These are phyloP conservation scores for Kwoniella europaea DNA, from an alignment of 768 basidiomycete species.

Conservation along the genomic window DNA sequence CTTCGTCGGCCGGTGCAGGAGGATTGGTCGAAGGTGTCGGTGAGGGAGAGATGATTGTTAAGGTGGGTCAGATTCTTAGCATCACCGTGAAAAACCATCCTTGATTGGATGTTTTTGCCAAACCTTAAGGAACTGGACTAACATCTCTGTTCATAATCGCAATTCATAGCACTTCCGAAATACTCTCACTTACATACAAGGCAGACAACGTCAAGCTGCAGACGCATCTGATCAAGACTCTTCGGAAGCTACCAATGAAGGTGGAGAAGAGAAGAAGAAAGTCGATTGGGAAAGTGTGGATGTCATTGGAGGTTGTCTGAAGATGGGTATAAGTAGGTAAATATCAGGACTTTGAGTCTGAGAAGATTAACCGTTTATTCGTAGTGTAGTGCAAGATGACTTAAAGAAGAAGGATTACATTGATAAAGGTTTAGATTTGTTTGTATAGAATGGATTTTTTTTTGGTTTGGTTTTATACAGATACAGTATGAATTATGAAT, in stretches of 20 bases:
- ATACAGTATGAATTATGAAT: background rate
- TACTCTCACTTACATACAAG: conserved; percentile 79
- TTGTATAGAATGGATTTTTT: background rate
- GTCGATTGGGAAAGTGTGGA: conserved; percentile 84
- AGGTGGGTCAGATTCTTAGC: conserved; percentile 34
- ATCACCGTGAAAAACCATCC: too few relatives aligned
- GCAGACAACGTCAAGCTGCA: conserved; percentile 65
- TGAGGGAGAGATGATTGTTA: conserved; percentile 84
- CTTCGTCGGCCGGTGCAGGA: conserved; percentile 61
- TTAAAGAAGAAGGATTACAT: background rate
- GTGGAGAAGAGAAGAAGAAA: conserved; percentile 53
- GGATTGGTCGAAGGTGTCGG: conserved; percentile 91
- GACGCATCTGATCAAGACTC: conserved; percentile 23
- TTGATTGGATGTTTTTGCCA: too few relatives aligned
- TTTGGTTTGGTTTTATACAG: too few relatives aligned
- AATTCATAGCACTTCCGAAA: conserved; percentile 82
- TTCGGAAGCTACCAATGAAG: conserved; percentile 8
- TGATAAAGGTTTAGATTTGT: background rate
- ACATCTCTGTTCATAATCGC: background rate
- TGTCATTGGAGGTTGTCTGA: conserved; percentile 81
- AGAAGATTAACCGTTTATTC: background rate
- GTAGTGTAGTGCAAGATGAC: background rate
- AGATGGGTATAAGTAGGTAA: conserved; percentile 68
- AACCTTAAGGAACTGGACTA: background rate
- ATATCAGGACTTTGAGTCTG: too few relatives aligned